Base-by-base conservation (phyloP, 2,329 filamentous ascomycete genomes). In the Neonectria coccinea region DNA sequence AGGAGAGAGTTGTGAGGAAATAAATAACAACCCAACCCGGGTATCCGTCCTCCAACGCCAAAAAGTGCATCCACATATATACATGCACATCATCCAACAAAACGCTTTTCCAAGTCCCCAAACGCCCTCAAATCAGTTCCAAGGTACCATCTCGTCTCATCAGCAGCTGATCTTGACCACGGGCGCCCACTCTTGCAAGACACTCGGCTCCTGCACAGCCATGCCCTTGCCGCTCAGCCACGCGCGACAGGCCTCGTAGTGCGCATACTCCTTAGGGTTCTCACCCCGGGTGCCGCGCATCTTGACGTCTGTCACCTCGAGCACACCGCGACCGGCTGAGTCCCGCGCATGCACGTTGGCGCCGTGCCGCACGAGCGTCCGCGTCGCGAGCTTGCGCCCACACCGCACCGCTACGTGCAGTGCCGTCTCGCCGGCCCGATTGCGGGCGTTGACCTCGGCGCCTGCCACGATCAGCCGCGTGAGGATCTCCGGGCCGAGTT, bases 351-450 rank as follows among this genome's bases (percentile, higher is more conserved):
- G 77, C 1, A 85, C 81, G 31, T 82, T 85, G 11, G 85, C 85
- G 0, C 82, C 82, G 5, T 77, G 69, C n/a, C 80, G 77, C 12
- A 84, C 76, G 11, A 88, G 77, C 8, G 81, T 80, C 12, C 79
- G 80, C 29, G 84, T 75, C 1, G 85, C 85, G 2, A 85, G 79
- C 74, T 87, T 87, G 56, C 83, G 81, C 0, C 86, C 86, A 20
- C 82, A 78, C 3, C 84, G 80, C 2, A 85, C 84, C 0, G 86
- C 86, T 9, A 88, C 71, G 42, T 87, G 84, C 29, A 88, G 77
- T 0, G 85, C 81, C 0, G 86, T 88, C 75, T 88, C 86, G 44
- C 86, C 86, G 1, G 78, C 75, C 4, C 84, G 78, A 70, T 88
- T 88, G 29, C 85, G 83, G 5, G 80, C 82, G 59, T 87, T 78